A percentile compares a stretch with the other conserved stretches of the same genome.
Conservation (phyloP, 2,329 filamentous ascomycete genomes). For the Fusarium piperis region DNA sequence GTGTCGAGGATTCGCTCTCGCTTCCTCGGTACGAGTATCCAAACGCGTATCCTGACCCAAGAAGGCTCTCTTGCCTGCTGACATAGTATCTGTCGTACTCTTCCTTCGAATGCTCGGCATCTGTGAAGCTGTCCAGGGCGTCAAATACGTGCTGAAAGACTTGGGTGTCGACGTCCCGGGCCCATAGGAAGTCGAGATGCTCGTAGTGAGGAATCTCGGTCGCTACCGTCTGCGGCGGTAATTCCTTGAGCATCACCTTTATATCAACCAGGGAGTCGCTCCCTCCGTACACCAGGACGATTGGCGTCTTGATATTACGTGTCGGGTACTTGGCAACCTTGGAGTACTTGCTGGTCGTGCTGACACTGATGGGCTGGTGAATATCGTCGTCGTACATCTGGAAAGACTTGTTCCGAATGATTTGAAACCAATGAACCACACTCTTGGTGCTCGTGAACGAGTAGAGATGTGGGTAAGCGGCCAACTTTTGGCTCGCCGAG, state of each 20-base stretch:
- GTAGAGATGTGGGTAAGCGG: constrained; percentile 94
- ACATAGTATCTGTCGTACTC: constrained; percentile 68
- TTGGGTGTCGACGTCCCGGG: constrained; percentile 79
- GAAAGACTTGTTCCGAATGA: constrained; percentile 94
- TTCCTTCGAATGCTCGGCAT: constrained; percentile 65
- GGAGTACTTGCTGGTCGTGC: constrained; percentile 82
- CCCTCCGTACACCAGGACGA: constrained; percentile 92
- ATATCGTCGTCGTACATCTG: constrained; percentile 99
- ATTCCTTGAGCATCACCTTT: constrained; percentile 86
- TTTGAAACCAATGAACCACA: constrained; percentile 99
- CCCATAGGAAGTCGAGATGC: constrained; percentile 97
- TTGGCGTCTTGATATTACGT: constrained; percentile 94
- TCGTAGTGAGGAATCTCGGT: constrained; percentile 93
- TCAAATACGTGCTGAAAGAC: constrained; percentile 95
- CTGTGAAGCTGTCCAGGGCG: constrained; percentile 78
- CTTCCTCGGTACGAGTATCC: constrained; percentile 43
- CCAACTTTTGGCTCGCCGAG: constrained; percentile 85
- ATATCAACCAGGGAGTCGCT: constrained; percentile 96
- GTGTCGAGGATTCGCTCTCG: constrained; percentile 51
- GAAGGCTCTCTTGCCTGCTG: constrained; percentile 61
- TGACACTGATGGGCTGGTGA: constrained; percentile 77
- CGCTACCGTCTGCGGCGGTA: constrained; percentile 85
- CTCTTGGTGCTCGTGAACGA: constrained; percentile 97
- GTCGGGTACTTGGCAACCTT: constrained; percentile 97
- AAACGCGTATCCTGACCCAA: constrained; percentile 49